phyloP scores from a whole-genome alignment of 2,329 filamentous ascomycete species.

The Monilinia fructicola region DNA sequence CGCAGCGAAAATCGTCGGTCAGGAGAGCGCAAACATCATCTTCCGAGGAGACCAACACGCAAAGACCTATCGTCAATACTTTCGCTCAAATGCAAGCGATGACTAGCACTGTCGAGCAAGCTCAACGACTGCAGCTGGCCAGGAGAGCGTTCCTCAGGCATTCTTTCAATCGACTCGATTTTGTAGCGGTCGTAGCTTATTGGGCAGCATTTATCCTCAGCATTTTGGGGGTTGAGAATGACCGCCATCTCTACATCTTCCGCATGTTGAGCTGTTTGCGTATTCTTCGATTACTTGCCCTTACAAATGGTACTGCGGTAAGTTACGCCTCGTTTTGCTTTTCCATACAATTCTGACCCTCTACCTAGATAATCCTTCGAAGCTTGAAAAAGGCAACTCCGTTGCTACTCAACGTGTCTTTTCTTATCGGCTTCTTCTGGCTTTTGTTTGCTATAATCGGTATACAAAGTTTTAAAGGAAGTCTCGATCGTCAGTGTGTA shows the following conservation, averaged over 20 bases:
- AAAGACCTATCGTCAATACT: conserved; percentile 35
- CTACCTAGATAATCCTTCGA: conserved; percentile 74
- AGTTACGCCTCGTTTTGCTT: conserved; percentile 41
- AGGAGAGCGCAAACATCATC: conserved; percentile 31
- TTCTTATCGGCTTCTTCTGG: conserved; percentile 97
- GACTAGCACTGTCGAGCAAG: conserved; percentile 65
- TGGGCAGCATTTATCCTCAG: conserved; percentile 85
- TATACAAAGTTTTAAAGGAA: conserved; percentile 92
- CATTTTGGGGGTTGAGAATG: conserved; percentile 65
- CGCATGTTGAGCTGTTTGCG: conserved; percentile 95
- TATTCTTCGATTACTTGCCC: conserved; percentile 83
- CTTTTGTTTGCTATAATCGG: conserved; percentile 94
- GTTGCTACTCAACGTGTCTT: conserved; percentile 85
- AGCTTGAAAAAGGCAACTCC: conserved; percentile 96
- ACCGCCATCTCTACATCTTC: conserved; percentile 80
- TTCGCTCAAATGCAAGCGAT: conserved; percentile 58
- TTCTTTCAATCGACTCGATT: conserved; percentile 93
- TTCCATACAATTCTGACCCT: conserved; percentile 9
- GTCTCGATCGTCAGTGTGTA: conserved; percentile 72
- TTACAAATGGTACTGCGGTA: conserved; percentile 91
- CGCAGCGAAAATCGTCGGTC: conserved; percentile 59
- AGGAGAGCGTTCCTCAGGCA: conserved; percentile 90
- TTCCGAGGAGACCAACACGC: conserved; percentile 28
- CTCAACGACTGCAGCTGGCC: conserved; percentile 81
- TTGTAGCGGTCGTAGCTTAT: conserved; percentile 89